phyloP scores from a whole-genome alignment of 106 monocot genomes.

The Phalaenopsis equestris region DNA sequence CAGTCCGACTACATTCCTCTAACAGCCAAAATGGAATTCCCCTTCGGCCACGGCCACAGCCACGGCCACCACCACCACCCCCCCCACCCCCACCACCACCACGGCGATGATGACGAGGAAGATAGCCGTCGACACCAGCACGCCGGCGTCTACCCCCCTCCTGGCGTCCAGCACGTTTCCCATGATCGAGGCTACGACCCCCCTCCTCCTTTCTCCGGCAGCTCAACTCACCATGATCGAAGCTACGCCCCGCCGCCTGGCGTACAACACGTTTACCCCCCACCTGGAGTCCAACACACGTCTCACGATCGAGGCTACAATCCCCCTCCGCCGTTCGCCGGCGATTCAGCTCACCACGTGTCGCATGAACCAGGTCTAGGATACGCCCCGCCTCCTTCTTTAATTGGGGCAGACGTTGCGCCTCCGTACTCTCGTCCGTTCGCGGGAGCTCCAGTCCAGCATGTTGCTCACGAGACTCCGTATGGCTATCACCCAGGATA shows the following conservation, averaged over 20 bases:
- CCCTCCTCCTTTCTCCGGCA: neutral
- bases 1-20: neutral
- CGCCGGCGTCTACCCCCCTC: neutral
- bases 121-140: neutral
- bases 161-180: neutral
- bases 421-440: neutral
- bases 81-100: neutral
- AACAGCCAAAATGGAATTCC: neutral
- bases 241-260: neutral
- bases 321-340: neutral
- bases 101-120: neutral
- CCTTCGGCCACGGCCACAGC: neutral
- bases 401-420: neutral
- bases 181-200: conserved; percentile 1
- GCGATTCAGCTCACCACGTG: neutral
- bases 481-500: conserved; percentile 4
- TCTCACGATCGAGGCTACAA: neutral
- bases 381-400: neutral
- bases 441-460: conserved; percentile 1
- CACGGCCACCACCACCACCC: neutral
- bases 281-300: neutral
- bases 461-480: neutral
- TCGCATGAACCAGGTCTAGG: neutral
- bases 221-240: neutral
- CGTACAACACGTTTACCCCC: neutral